A percentile compares a stretch with the other conserved stretches of the same genome.
phyloP scores from a whole-genome alignment of 2,329 filamentous ascomycete species.

The Eurotiales sp. region DNA sequence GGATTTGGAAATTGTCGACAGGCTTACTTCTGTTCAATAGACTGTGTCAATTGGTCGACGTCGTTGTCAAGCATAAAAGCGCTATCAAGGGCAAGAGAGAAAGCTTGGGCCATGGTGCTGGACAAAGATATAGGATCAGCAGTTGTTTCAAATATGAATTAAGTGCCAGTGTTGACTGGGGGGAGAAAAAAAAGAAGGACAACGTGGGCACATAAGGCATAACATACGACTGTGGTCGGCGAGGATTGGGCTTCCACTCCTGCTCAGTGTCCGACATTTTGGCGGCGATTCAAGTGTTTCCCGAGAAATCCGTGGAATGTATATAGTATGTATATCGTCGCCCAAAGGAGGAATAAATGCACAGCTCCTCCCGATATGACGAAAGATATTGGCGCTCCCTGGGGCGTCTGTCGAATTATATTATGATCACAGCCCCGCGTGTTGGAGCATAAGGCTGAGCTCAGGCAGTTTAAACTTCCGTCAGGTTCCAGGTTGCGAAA shows the following conservation, averaged over 20 bases:
- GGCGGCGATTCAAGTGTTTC: constrained; percentile 12
- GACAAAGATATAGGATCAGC: background rate
- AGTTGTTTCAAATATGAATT: background rate
- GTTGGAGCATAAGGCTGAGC: constrained; percentile 4
- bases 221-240: constrained; percentile 79
- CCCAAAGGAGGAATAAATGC: background rate
- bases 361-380: background rate
- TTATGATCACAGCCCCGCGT: background rate
- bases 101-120: constrained; percentile 83
- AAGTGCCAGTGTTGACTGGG: background rate
- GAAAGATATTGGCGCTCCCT: background rate
- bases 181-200: no score
- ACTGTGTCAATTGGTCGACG: constrained; percentile 67
- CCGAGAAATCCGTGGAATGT: constrained; percentile 12
- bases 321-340: constrained; percentile 12
- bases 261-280: constrained; percentile 62
- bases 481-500: constrained; percentile 1
- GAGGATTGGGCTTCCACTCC: constrained; percentile 71
- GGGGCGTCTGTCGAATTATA: no score
- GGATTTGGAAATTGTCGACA: background rate
- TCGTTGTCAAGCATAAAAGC: constrained; percentile 85
- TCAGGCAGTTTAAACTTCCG: background rate
- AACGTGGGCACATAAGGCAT: constrained; percentile 10
- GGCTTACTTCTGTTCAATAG: constrained; percentile 76
- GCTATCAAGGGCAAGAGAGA: constrained; percentile 80